phyloP scores from a whole-genome alignment of 2,329 filamentous ascomycete species.

The Monilinia vaccinii-corymbosi region DNA sequence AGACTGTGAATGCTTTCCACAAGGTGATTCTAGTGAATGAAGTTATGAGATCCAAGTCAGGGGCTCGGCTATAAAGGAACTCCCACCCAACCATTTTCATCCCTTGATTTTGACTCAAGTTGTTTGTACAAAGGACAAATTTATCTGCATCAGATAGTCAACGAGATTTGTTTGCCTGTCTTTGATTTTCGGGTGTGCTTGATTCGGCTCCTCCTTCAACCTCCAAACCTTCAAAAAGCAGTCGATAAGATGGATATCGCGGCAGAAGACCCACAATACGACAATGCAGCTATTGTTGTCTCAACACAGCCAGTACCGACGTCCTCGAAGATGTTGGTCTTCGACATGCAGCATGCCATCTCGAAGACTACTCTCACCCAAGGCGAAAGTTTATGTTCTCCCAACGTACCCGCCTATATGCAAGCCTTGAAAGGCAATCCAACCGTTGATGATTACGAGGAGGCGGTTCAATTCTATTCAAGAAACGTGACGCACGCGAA shows the following conservation, averaged over 20 bases:
- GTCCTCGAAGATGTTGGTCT: accelerated
- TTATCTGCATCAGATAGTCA: not conserved
- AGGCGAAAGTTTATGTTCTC: not conserved
- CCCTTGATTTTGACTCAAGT: not conserved
- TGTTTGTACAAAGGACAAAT: not conserved
- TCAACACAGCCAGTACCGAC: not conserved
- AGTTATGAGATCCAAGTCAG: not conserved
- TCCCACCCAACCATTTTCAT: not conserved
- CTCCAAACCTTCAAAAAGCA: not conserved
- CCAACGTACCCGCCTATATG: not conserved
- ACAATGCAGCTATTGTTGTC: not conserved
- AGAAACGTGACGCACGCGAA: not conserved
- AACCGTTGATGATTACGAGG: not conserved
- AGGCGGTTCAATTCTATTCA: not conserved
- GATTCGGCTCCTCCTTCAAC: not conserved
- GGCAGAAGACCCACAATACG: not conserved
- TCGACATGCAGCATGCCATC: not conserved
- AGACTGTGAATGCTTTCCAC: not conserved
- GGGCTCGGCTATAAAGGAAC: not conserved
- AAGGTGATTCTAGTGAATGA: not conserved
- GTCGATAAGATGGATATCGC: not conserved
- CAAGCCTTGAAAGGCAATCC: not conserved
- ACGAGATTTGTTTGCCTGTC: not conserved
- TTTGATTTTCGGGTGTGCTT: not conserved
- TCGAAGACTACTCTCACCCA: not conserved